Base-by-base conservation (phyloP, 768 basidiomycete genomes). In the Mycena rosella region DNA sequence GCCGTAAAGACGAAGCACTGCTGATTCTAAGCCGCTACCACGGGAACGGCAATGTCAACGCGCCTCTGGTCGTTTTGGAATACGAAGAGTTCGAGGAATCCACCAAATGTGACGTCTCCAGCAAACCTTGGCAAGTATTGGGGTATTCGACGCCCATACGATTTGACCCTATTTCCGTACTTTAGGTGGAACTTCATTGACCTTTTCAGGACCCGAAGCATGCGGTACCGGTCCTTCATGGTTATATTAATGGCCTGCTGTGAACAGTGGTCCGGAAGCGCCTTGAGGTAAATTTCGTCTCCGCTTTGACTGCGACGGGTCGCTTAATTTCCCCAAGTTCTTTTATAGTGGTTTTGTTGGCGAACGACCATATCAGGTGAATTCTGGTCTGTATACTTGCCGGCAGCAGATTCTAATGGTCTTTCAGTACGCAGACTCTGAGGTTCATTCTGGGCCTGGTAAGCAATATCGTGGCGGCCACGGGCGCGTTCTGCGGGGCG, bases 181-280 rank as follows among this genome's bases (percentile, higher is more conserved):
- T 1, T 40, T 51, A 83, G 82, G 82, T 85, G 83, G 81, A 82
- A 89, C 74, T 88, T 86, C 73, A 81, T 80, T 5, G 85, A 80
- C 44, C 80, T 87, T 34, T 81, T 87, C 74, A 81, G 80, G 55
- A 85, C 82, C n/a, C 72, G 75, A 24, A 85, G 83, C 63, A 82
- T 83, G 11, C 79, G 85, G 44, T 86, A 83, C 70, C 76, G 86
- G 60, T 83, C 79, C 15, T 80, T 78, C 60, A 81, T 85, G 81
- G 82, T 87, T 74, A 68, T 87, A 24, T 75, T 87, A 56, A 86
- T 89, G 81, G 84, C 84, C 18, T 81, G 88, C 70, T 87, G 87
- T 62, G 87, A 85, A 18, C 86, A 88, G 80, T 86, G 85, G 82
- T 84, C 85, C 51, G 86, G 87, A 49, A 87, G 86, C 70, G 86